These are phyloP conservation scores for Yamadazyma triangularis DNA, from an alignment of 1,139 yeast species.

Conservation along the genomic window DNA sequence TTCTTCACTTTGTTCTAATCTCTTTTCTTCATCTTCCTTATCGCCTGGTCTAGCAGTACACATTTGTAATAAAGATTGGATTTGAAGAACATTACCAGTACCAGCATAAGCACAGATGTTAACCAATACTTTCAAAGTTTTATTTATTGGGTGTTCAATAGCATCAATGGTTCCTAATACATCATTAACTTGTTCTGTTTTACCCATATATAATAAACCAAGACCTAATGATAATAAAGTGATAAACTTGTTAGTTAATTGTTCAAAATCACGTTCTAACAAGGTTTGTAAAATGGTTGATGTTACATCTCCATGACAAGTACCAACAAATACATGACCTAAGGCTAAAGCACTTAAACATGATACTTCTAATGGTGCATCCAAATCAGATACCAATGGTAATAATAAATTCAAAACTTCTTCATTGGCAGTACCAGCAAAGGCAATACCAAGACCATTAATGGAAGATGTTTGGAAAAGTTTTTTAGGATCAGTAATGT, in stretches of 20 bases:
- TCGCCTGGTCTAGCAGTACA: conserved; percentile 60
- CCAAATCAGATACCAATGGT: conserved; percentile 85
- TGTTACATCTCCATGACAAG: conserved; percentile 92
- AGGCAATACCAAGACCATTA: conserved; percentile 89
- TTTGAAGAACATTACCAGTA: conserved; percentile 94
- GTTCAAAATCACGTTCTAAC: conserved; percentile 76
- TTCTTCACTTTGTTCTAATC: conserved; percentile 35
- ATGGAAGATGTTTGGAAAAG: conserved; percentile 76
- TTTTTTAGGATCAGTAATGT: conserved; percentile 48
- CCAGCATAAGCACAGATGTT: conserved; percentile 96
- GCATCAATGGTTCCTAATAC: conserved; percentile 93
- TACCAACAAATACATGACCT: conserved; percentile 94
- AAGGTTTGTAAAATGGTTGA: conserved; percentile 86
- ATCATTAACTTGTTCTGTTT: conserved; percentile 92
- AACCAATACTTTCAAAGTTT: conserved; percentile 84
- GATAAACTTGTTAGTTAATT: conserved; percentile 80
- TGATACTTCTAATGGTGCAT: conserved; percentile 70
- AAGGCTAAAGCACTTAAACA: conserved; percentile 87
- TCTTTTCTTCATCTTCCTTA: conserved; percentile 28
- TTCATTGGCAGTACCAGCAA: conserved; percentile 89
- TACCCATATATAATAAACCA: conserved; percentile 90
- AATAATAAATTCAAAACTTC: conserved; percentile 72
- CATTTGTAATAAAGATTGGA: conserved; percentile 86
- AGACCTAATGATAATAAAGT: conserved; percentile 89
- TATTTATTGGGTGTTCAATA: conserved; percentile 89